These are phyloP conservation scores for Penicillium bialowiezense DNA, from an alignment of 495 filamentous ascomycete species.

Conservation along the genomic window DNA sequence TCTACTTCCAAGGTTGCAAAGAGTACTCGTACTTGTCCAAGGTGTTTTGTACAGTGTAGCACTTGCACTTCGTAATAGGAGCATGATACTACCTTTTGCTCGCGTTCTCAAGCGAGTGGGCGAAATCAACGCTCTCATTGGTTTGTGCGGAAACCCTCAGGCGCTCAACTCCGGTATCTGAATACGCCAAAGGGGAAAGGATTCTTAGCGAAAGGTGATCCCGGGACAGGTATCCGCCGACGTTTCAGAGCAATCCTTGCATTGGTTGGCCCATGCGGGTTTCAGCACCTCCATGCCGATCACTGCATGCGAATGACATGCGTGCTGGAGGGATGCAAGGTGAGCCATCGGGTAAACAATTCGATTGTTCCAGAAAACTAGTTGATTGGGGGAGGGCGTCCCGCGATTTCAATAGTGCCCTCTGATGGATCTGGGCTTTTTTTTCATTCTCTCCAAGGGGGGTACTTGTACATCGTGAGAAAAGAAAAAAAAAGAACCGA, in stretches of 20 bases:
- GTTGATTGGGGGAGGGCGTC: constrained; percentile 10
- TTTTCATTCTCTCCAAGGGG: background rate
- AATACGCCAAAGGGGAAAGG: too few species aligned
- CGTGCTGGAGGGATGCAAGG: constrained; percentile 9
- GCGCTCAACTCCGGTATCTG: constrained; percentile 2
- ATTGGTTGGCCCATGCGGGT: constrained; percentile 12
- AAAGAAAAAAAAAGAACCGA: too few species aligned
- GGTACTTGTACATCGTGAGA: too few species aligned
- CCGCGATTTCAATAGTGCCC: constrained; percentile 17
- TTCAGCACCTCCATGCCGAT: constrained; percentile 22
- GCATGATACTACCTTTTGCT: too few species aligned
- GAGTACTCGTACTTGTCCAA: too few species aligned
- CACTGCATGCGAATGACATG: constrained; percentile 5
- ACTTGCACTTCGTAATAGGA: too few species aligned
- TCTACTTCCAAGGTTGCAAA: too few species aligned
- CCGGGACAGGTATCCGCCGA: constrained; percentile 17
- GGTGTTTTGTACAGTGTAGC: too few species aligned
- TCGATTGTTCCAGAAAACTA: constrained; percentile 12
- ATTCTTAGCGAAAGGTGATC: too few species aligned
- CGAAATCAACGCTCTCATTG: constrained; percentile 1
- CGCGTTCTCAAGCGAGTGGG: background rate
- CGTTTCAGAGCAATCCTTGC: constrained; percentile 26
- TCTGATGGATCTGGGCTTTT: constrained; percentile 1
- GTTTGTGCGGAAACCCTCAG: background rate
- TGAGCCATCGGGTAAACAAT: constrained; percentile 8